Evolutionary conservation across 371 early-diverging fungal species (phyloP).

Genomic region (Gilbertella persicaria): DNA sequence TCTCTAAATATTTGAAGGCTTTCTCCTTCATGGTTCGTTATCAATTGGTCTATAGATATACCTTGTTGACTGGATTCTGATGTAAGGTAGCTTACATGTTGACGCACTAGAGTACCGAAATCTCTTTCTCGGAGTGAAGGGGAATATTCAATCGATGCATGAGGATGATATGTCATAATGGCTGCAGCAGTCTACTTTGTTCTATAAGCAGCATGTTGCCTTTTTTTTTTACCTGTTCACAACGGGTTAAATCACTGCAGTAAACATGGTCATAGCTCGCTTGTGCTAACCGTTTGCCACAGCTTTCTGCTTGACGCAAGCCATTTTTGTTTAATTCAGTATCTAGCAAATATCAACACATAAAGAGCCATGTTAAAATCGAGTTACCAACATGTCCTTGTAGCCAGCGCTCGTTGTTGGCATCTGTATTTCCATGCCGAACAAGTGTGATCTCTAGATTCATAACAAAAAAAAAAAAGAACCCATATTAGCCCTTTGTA

Average conservation of each 20-base stretch:
- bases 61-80: slow-evolving; percentile 7
- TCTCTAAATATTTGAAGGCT: slow-evolving; percentile 16
- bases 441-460: slow-evolving; percentile 33
- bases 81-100: slow-evolving; percentile 14
- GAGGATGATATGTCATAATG: slow-evolving; percentile 23
- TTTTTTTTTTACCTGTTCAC: slow-evolving; percentile 34
- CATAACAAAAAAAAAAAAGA: slow-evolving; percentile 3
- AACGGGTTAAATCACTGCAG: slow-evolving; percentile 41
- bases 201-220: background rate
- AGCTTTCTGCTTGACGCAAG: slow-evolving; percentile 31
- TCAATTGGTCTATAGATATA: slow-evolving; percentile 13
- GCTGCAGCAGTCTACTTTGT: slow-evolving; percentile 28
- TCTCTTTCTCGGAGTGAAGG: slow-evolving; percentile 32
- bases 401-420: slow-evolving; percentile 43
- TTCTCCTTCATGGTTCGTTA: slow-evolving; percentile 30
- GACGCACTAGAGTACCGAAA: slow-evolving; percentile 33
- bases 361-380: background rate
- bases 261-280: slow-evolving; percentile 32
- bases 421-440: slow-evolving; percentile 51
- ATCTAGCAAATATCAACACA: slow-evolving; percentile 17
- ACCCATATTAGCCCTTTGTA: too few species aligned
- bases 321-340: slow-evolving; percentile 37
- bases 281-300: slow-evolving; percentile 29
- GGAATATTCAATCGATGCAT: slow-evolving; percentile 18
- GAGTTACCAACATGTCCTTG: slow-evolving; percentile 46